Conservation (phyloP, 2,329 filamentous ascomycete genomes). For the Fusarium humuli region DNA sequence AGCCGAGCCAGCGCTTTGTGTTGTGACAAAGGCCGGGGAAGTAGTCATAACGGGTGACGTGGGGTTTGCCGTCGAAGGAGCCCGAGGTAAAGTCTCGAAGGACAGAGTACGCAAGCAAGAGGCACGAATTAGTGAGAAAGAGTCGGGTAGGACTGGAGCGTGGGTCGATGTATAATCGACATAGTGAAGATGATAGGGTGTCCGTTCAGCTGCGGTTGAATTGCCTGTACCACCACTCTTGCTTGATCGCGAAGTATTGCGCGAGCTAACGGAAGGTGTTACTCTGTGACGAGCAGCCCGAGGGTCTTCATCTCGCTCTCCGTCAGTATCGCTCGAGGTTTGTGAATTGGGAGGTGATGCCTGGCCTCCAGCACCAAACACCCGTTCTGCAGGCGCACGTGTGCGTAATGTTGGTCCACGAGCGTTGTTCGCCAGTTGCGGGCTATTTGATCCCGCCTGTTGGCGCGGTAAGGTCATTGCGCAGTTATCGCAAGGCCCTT, state of each 20-base stretch:
- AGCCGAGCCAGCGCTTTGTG: constrained; percentile 64
- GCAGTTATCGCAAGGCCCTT: constrained; percentile 75
- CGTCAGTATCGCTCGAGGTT: constrained; percentile 64
- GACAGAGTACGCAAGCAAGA: constrained; percentile 75
- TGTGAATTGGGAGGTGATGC: constrained; percentile 65
- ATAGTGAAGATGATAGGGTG: constrained; percentile 70
- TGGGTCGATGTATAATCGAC: constrained; percentile 77
- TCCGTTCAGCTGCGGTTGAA: constrained; percentile 60
- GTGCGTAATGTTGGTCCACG: constrained; percentile 70
- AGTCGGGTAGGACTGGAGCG: constrained; percentile 70
- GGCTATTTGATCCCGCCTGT: constrained; percentile 42
- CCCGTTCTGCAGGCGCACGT: constrained; percentile 68
- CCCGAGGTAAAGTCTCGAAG: constrained; percentile 72
- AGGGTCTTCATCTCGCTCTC: constrained; percentile 59
- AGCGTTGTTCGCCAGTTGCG: constrained; percentile 52
- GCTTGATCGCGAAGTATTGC: constrained; percentile 65
- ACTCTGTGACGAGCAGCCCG: constrained; percentile 56
- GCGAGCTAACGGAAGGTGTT: constrained; percentile 58
- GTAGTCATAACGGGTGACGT: constrained; percentile 53
- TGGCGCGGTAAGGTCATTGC: constrained; percentile 70
- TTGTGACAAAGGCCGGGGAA: constrained; percentile 65
- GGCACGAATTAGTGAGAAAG: constrained; percentile 74
- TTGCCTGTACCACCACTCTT: constrained; percentile 58
- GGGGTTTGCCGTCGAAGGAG: constrained; percentile 58
- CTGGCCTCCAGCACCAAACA: constrained; percentile 62